Evolutionary conservation across 2,329 filamentous ascomycete genomes (phyloP).

Genomic region (Penicillium digitatum): DNA sequence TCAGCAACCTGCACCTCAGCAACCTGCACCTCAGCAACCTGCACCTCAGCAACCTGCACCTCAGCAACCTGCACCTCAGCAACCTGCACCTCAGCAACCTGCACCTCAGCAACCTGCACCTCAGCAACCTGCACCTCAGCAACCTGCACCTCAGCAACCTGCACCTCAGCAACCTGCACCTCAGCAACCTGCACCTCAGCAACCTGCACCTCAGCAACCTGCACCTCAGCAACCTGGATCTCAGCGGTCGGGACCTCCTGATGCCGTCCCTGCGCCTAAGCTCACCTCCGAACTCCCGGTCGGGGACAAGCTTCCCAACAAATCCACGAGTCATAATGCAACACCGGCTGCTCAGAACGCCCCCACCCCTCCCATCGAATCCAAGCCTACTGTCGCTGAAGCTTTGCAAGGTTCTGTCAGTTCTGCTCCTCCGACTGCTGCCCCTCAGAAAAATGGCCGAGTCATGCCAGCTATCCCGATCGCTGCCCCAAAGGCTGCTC

Average conservation of each 20-base stretch:
- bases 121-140: conserved; percentile 23
- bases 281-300: conserved; percentile 44
- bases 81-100: conserved; percentile 36
- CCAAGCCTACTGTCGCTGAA: conserved; percentile 39
- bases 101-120: conserved; percentile 31
- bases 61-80: conserved; percentile 23
- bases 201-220: conserved; percentile 24
- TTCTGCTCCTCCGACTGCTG: conserved; percentile 21
- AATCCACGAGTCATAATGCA: conserved; percentile 34
- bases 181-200: conserved; percentile 35
- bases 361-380: conserved; percentile 38
- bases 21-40: conserved; percentile 36
- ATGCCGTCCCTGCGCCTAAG: conserved; percentile 30
- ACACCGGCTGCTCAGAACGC: conserved; percentile 34
- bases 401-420: conserved; percentile 30
- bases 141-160: conserved; percentile 36
- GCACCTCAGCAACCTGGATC: conserved; percentile 34
- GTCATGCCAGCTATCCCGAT: conserved; percentile 48
- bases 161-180: too few species aligned
- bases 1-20: conserved; percentile 23
- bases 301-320: conserved; percentile 36
- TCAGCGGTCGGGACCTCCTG: conserved; percentile 34
- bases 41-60: conserved; percentile 31
- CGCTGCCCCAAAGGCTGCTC: conserved; percentile 31
- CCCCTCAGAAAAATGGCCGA: conserved; percentile 40